Evolutionary conservation across 208 protist species (phyloP).

Genomic region (Porcisia hertigi): DNA sequence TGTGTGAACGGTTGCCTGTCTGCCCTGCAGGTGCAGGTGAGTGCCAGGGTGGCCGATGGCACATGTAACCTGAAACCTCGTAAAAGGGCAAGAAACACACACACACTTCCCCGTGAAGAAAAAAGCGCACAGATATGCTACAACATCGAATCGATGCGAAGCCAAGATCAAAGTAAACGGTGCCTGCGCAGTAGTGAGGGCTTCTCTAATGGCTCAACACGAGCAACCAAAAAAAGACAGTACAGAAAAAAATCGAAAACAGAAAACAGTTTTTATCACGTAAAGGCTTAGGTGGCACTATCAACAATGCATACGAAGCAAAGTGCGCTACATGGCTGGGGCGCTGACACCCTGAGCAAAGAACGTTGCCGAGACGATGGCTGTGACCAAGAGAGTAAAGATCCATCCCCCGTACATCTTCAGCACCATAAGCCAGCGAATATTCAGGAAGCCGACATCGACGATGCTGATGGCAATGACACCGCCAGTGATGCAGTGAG

Average conservation of each 20-base stretch:
- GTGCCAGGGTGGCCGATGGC: not conserved
- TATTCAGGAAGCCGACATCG: conserved; percentile 52
- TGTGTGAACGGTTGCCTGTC: not conserved
- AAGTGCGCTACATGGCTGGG: conserved; percentile 20
- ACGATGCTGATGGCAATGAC: conserved; percentile 75
- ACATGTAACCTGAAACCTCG: not conserved
- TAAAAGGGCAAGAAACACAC: not conserved
- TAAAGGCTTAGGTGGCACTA: not conserved
- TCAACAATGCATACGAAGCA: not conserved
- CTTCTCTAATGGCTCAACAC: not conserved
- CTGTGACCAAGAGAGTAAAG: conserved; percentile 50
- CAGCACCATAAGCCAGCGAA: conserved; percentile 64
- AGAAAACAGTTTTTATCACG: not conserved
- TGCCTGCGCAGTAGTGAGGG: not conserved
- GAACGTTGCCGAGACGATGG: conserved; percentile 47
- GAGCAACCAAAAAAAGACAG: not conserved
- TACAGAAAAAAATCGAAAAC: not conserved
- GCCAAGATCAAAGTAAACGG: not conserved
- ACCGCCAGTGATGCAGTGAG: conserved; percentile 87
- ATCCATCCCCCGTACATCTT: conserved; percentile 73
- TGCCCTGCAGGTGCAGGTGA: not conserved
- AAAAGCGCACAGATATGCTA: not conserved
- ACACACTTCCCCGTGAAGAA: not conserved
- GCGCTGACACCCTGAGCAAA: conserved; percentile 64
- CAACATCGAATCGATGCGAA: not conserved